Percentiles rank a stretch among this genome's conserved stretches.
Conservation (phyloP, 768 basidiomycete species). For the Mycena latifolia region DNA sequence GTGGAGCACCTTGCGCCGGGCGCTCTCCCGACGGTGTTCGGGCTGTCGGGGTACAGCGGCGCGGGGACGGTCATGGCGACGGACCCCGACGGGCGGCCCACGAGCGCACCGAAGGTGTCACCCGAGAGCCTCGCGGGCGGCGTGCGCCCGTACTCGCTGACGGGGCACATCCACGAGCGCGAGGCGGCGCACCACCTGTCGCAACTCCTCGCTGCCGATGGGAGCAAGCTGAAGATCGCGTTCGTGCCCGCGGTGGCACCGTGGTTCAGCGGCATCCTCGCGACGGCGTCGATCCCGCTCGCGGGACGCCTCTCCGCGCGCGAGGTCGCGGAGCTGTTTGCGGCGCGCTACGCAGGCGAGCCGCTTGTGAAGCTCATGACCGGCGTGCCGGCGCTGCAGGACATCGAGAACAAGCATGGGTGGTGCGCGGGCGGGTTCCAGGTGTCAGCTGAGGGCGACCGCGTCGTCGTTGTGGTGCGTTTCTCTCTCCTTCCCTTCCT, state of each 20-base stretch:
- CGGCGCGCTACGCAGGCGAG: conserved; percentile 82
- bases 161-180: conserved; percentile 99
- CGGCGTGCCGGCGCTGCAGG: conserved; percentile 78
- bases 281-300: conserved; percentile 87
- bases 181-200: conserved; percentile 92
- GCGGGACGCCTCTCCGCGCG: conserved; percentile 72
- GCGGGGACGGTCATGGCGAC: conserved; percentile 88
- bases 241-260: conserved; percentile 91
- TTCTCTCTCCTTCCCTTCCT: conserved; percentile 13
- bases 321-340: conserved; percentile 81
- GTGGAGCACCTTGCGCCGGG: conserved; percentile 74
- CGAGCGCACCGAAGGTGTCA: conserved; percentile 85
- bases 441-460: conserved; percentile 87
- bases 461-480: conserved; percentile 94
- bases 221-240: conserved; percentile 67
- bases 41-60: conserved; percentile 94
- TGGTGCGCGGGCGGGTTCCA: conserved; percentile 95
- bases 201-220: conserved; percentile 56
- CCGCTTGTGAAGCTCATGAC: conserved; percentile 75
- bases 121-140: conserved; percentile 81
- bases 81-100: conserved; percentile 76
- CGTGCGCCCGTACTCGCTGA: conserved; percentile 88
- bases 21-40: conserved; percentile 87
- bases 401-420: conserved; percentile 87
- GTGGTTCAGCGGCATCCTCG: conserved; percentile 98